These are phyloP conservation scores for Myxozyma mucilagina DNA, from an alignment of 805 yeast species.

Conservation along the genomic window DNA sequence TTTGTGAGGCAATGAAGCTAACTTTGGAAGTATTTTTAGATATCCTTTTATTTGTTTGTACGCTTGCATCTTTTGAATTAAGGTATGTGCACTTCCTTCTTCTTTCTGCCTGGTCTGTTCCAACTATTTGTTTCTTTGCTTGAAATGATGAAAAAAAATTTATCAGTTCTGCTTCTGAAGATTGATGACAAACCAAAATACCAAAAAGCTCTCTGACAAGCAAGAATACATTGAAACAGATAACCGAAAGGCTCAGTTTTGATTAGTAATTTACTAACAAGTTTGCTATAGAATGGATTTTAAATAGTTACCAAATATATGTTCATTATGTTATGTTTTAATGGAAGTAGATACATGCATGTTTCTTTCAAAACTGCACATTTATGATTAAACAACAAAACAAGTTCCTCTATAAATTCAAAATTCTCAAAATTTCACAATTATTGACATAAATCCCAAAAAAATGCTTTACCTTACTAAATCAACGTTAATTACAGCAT, in stretches of 20 bases:
- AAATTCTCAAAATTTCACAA: not conserved
- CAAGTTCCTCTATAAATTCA: not conserved
- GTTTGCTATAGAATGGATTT: not conserved
- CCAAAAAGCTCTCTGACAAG: constrained; percentile 12
- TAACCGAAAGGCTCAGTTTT: too few relatives aligned
- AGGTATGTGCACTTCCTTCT: not conserved
- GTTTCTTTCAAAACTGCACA: not conserved
- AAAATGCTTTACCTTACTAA: not conserved
- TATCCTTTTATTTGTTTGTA: not conserved
- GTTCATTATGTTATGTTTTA: too few relatives aligned
- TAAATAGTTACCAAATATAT: not conserved
- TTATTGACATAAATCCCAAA: not conserved
- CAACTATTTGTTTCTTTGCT: constrained; percentile 8
- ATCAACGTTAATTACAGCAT: constrained; percentile 11
- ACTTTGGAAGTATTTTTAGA: not conserved
- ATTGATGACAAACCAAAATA: constrained; percentile 24
- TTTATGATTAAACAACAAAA: not conserved
- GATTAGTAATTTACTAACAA: not conserved
- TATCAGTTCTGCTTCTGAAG: constrained; percentile 98
- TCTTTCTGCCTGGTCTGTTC: not conserved
- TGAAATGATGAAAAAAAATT: constrained; percentile 60
- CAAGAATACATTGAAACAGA: not conserved
- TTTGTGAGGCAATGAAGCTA: constrained; percentile 12
- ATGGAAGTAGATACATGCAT: not conserved
- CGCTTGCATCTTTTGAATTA: not conserved